A percentile compares a stretch with the other conserved stretches of the same genome.
Conservation (phyloP, 2,329 filamentous ascomycete species). For the Claviceps purpurea region DNA sequence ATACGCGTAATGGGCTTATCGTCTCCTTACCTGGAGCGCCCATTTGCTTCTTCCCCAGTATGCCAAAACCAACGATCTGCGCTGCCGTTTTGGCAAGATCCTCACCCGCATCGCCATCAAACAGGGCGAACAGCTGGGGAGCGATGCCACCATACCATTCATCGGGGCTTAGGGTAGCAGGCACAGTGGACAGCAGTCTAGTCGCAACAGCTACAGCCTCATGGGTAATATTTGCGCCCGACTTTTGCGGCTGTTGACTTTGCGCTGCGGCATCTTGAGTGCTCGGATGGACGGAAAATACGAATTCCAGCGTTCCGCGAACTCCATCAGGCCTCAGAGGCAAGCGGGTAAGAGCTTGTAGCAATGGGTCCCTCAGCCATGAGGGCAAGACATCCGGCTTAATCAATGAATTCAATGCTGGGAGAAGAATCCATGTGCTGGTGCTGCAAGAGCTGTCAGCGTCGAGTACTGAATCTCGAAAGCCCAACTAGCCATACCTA, state of each 20-base stretch:
- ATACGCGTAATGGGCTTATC: background rate
- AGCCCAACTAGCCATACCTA: conserved; percentile 23
- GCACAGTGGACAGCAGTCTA: conserved; percentile 46
- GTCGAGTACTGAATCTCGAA: background rate
- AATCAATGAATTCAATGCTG: conserved; percentile 48
- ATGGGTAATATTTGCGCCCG: conserved; percentile 51
- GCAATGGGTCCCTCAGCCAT: conserved; percentile 46
- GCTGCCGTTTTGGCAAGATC: conserved; percentile 24
- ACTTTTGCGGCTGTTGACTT: conserved; percentile 33
- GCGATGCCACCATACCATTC: conserved; percentile 48
- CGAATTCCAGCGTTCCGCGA: conserved; percentile 54
- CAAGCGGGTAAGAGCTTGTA: conserved; percentile 43
- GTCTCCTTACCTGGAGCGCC: conserved; percentile 43
- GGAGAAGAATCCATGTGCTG: conserved; percentile 40
- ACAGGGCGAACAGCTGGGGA: conserved; percentile 45
- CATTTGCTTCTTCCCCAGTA: conserved; percentile 48
- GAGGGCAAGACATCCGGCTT: conserved; percentile 44
- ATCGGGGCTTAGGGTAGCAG: conserved; percentile 37
- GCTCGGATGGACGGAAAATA: conserved; percentile 54
- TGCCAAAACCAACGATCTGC: conserved; percentile 38
- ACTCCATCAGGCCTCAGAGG: conserved; percentile 52
- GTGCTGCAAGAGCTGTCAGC: conserved; percentile 14
- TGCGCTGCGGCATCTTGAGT: conserved; percentile 27
- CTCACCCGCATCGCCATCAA: conserved; percentile 38
- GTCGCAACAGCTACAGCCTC: conserved; percentile 54